Evolutionary conservation across 2,329 filamentous ascomycete genomes (phyloP), one percentile per base, ranked within the genome.

Genomic region (Dothideomycetes sp.): DNA sequence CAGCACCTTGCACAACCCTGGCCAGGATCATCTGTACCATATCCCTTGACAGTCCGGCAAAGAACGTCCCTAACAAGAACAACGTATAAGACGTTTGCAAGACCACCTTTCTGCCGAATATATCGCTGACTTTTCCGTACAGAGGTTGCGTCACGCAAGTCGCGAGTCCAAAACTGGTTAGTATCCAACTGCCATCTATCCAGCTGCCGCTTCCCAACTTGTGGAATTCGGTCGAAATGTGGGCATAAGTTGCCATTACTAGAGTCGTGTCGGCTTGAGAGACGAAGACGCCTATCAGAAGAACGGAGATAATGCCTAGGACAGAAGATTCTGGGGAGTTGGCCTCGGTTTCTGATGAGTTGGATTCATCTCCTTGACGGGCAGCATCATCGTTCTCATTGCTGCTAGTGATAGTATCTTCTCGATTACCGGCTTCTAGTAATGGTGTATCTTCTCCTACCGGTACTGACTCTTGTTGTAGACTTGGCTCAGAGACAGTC

Each of bases 161-260:
- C 3, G 64, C 65, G 5, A 69, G 56, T 5, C 61, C 58, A 48
- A 65, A 70, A 15, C 62, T 62, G 1, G 61, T 62, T 6, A 69
- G 46, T 1, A 70, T 55, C 37, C 37, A 41, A 41, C 29, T 33
- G 12, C 37, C 37, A 33, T 41, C 37, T 4, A 43, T 32, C 67
- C 66, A 70, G 23, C 57, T 60, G 1, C 63, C 64, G 16, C 59
- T 53, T 9, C 58, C 53, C 4, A 69, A 51, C 12, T 58, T 56
- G 37, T 64, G 49, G 44, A 70, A 69, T 15, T 68, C 63, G 0
- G 67, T 69, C 0, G 66, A 58, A 28, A 70, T 64, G n/a, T 56
- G 64, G 1, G 73, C 71, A 44, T 81, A 76, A 0, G 80, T 82
- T 0, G 82, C 80, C 22, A 85, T 61, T 0, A 85, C 69, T 0